These are phyloP conservation scores for Penicillium cosmopolitanum DNA, from an alignment of 495 filamentous ascomycete species.

Conservation along the genomic window DNA sequence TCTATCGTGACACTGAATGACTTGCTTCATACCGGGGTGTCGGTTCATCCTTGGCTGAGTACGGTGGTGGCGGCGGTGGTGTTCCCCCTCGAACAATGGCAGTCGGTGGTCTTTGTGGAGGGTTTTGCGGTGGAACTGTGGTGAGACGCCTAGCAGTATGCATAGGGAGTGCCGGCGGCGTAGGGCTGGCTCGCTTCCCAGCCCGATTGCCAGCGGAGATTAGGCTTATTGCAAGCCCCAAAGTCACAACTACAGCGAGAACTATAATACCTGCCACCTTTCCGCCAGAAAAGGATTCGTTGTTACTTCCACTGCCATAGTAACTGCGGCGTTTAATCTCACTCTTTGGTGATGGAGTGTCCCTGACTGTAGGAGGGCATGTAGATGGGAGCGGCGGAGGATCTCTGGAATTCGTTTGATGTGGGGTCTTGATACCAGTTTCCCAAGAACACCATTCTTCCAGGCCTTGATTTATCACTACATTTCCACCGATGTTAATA, in stretches of 20 bases:
- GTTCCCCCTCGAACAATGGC: background rate
- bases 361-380: background rate
- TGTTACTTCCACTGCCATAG: no score
- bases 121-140: background rate
- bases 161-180: background rate
- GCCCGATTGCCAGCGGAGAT: background rate
- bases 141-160: background rate
- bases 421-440: background rate
- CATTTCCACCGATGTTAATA: background rate
- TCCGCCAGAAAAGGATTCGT: no score
- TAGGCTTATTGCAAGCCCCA: no score
- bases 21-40: background rate
- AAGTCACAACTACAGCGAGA: background rate
- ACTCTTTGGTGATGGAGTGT: background rate
- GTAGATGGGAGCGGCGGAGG: background rate
- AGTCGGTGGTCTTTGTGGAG: background rate
- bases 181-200: background rate
- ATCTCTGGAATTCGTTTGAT: background rate
- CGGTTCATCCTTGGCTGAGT: conserved; percentile 9
- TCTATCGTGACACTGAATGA: background rate
- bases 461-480: background rate
- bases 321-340: no score
- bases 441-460: background rate
- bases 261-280: background rate
- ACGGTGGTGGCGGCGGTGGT: conserved; percentile 11